Evolutionary conservation across 352 stramenopile species (phyloP).

Genomic region (Blastocystis sp.): DNA sequence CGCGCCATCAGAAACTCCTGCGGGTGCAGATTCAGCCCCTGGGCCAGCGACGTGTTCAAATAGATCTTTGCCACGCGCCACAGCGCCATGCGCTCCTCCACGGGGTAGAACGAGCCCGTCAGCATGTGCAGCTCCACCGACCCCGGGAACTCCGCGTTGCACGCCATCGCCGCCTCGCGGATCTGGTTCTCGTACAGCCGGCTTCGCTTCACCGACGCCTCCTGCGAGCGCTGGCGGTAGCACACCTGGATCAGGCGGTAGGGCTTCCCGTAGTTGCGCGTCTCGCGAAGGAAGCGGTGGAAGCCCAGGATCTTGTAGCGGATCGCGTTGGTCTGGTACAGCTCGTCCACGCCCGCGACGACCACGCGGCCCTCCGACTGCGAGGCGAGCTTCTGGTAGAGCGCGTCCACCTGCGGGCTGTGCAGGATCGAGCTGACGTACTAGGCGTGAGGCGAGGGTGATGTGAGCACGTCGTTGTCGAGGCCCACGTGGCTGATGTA

Average conservation of each 20-base stretch:
- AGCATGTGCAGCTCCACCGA: slow-evolving; percentile 53
- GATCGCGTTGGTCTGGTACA: slow-evolving; percentile 53
- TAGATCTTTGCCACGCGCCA: slow-evolving; percentile 55
- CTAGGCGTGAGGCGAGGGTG: neutral
- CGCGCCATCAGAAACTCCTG: slow-evolving; percentile 62
- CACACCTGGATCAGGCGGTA: slow-evolving; percentile 48
- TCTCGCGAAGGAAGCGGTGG: slow-evolving; percentile 33
- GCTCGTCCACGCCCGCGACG: slow-evolving; percentile 59
- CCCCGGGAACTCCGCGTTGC: slow-evolving; percentile 36
- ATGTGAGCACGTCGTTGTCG: neutral
- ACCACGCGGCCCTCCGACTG: neutral
- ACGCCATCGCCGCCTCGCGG: neutral
- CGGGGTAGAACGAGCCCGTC: slow-evolving; percentile 55
- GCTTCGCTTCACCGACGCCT: neutral
- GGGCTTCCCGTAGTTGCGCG: neutral
- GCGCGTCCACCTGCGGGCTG: neutral
- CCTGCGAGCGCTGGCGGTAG: slow-evolving; percentile 24
- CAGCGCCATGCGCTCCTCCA: slow-evolving; percentile 51
- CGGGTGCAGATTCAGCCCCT: slow-evolving; percentile 63
- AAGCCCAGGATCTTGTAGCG: slow-evolving; percentile 64
- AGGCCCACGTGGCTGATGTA: slow-evolving; percentile 57
- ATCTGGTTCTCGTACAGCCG: slow-evolving; percentile 36
- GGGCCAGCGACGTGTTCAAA: slow-evolving; percentile 46
- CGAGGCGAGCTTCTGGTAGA: neutral
- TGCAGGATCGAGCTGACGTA: slow-evolving; percentile 19